Base-by-base conservation (phyloP, 2,329 filamentous ascomycete species). In the Lithohypha guttulata region DNA sequence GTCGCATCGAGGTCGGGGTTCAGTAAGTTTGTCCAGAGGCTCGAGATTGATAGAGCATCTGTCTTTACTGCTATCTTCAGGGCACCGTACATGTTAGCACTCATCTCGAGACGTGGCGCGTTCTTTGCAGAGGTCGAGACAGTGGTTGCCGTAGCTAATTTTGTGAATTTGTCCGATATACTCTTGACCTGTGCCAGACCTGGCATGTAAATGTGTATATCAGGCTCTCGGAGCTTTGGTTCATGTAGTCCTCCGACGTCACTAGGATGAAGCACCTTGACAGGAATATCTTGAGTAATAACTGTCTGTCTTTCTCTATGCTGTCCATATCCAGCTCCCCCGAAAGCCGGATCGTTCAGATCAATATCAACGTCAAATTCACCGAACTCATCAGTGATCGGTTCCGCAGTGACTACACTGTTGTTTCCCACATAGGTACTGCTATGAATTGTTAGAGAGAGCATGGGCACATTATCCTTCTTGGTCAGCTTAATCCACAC, bases 251-350 rank as follows among this genome's bases (percentile, higher is more conserved):
- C 82, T 54, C 91, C 83, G n/a, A 96, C 85, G 0, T 77, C 81
- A 37, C 81, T 76, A 2, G 84, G 79, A 42, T 84, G 78, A 7
- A 98, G 73, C 1, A 98, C 86, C 13, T 87, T 80, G 29, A 96
- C 81, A n/a, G 91, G 91, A 26, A 98, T 82, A 60, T 96, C 86
- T 56, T 98, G 91, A 1, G 86, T 94, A 54, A 98, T 82, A 51
- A 93, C 73, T 46, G 91, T 93, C 59, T 95, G 87, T 51, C 85
- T 79, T 54, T 89, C 84, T 41, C 81, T 70, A 29, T 70, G 50
- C 56, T 73, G 49, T 66, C 75, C 58, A 71, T 75, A 53, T 30
- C 63, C 58, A 50, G 29, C 37, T 9, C 36, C 43, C 26, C 33
- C 36, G 15, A 70, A 71, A 20, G 65, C 59, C 35, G 64, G 59